Evolutionary conservation across 2,329 filamentous ascomycete species (phyloP).

Genomic region (Malbranchea cinnamomea): DNA sequence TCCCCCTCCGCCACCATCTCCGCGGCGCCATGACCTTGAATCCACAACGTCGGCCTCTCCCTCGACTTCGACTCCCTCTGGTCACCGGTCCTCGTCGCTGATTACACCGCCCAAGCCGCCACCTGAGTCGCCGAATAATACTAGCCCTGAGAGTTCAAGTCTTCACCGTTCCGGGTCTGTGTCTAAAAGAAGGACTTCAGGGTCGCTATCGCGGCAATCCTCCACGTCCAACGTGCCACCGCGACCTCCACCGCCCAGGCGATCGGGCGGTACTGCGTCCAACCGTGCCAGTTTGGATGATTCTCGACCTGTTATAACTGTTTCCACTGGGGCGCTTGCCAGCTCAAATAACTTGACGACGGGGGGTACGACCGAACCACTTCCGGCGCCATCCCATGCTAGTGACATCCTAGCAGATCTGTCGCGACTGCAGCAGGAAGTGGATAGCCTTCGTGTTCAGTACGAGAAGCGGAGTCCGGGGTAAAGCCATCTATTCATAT

Average conservation of each 20-base stretch:
- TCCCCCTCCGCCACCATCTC: constrained; percentile 42
- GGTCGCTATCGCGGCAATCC: constrained; percentile 13
- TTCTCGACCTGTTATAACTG: constrained; percentile 23
- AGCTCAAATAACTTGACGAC: not conserved
- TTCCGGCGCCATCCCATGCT: constrained; percentile 26
- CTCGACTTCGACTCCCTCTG: constrained; percentile 4
- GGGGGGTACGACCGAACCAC: not conserved
- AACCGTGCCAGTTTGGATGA: constrained; percentile 18
- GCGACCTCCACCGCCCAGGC: constrained; percentile 33
- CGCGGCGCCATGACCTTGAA: constrained; percentile 20
- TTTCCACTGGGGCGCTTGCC: not conserved
- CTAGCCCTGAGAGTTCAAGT: constrained; percentile 3
- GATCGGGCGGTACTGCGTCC: constrained; percentile 28
- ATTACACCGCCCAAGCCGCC: constrained; percentile 1
- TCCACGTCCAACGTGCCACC: constrained; percentile 23
- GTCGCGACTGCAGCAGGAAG: constrained; percentile 56
- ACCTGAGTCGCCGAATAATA: constrained; percentile 1
- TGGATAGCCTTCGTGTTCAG: constrained; percentile 42
- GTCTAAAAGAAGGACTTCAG: constrained; percentile 6
- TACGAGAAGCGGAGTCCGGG: constrained; percentile 25
- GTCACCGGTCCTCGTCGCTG: constrained; percentile 1
- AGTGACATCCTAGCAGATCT: constrained; percentile 58
- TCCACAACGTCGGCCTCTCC: constrained; percentile 11
- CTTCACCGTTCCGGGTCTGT: constrained; percentile 4
- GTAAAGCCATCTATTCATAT: too few relatives aligned